Evolutionary conservation across 1,139 yeast genomes (phyloP).

Genomic region (Hansenula lynferdii): DNA sequence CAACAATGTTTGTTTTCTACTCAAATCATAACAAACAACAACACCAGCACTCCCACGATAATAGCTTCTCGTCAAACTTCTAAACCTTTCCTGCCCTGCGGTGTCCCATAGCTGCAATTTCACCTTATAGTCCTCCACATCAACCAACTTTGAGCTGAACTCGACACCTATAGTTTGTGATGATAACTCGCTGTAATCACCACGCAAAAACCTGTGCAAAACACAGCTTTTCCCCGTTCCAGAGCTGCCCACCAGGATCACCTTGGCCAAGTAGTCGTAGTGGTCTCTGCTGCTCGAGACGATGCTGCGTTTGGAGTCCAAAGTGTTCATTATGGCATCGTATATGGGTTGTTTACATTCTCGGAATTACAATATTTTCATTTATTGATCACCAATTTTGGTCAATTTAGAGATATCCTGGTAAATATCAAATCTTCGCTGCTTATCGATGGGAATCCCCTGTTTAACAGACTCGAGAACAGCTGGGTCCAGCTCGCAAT

Average conservation of each 20-base stretch:
- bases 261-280: constrained; percentile 41
- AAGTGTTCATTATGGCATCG: not conserved
- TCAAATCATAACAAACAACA: constrained; percentile 67
- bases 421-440: constrained; percentile 84
- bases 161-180: constrained; percentile 49
- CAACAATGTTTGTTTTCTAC: constrained; percentile 47
- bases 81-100: constrained; percentile 75
- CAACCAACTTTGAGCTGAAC: constrained; percentile 38
- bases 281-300: constrained; percentile 5
- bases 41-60: constrained; percentile 83
- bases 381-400: constrained; percentile 1
- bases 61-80: constrained; percentile 71
- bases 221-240: constrained; percentile 42
- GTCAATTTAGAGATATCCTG: not conserved
- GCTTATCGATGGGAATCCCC: constrained; percentile 73
- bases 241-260: constrained; percentile 40
- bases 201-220: constrained; percentile 36
- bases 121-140: constrained; percentile 23
- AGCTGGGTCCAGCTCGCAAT: constrained; percentile 71
- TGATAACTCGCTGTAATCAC: constrained; percentile 26
- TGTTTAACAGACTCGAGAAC: constrained; percentile 56
- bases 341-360: too few relatives aligned
- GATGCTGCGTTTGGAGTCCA: not conserved
- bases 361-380: not conserved
- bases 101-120: constrained; percentile 69